Percentiles rank a stretch among this genome's conserved stretches.
Conservation (phyloP, 75 land plant genomes). For the Cunninghamia lanceolata region DNA sequence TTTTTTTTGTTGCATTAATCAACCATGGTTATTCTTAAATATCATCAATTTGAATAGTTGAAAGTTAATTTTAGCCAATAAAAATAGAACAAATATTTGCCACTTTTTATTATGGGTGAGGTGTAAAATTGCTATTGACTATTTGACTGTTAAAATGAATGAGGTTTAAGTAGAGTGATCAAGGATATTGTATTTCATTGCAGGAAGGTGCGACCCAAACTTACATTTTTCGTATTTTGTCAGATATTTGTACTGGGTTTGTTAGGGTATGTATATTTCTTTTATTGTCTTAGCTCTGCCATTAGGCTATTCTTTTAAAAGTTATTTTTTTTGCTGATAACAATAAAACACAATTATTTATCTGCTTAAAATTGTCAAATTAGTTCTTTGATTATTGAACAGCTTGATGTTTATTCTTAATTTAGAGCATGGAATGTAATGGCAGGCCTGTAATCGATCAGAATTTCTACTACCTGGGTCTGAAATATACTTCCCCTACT, state of each 20-base stretch:
- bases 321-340: background rate
- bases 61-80: no score
- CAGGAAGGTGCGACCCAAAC: constrained; percentile 3
- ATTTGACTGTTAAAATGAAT: no score
- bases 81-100: no score
- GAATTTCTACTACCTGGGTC: constrained; percentile 37
- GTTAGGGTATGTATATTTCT: background rate
- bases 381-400: no score
- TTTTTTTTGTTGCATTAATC: no score
- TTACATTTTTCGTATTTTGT: background rate
- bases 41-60: no score
- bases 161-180: background rate
- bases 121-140: no score
- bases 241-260: background rate
- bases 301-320: background rate
- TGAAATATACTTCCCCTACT: constrained; percentile 40
- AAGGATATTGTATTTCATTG: background rate
- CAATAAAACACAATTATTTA: no score
- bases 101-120: no score
- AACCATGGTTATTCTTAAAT: no score
- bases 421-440: background rate
- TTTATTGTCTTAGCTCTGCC: background rate
- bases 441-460: constrained; percentile 35
- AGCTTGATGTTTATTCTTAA: background rate
- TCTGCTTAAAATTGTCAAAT: no score